Percentiles rank a stretch among this genome's conserved stretches.
Conservation (phyloP, 352 stramenopile genomes). For the Globisporangium abappressorium region DNA sequence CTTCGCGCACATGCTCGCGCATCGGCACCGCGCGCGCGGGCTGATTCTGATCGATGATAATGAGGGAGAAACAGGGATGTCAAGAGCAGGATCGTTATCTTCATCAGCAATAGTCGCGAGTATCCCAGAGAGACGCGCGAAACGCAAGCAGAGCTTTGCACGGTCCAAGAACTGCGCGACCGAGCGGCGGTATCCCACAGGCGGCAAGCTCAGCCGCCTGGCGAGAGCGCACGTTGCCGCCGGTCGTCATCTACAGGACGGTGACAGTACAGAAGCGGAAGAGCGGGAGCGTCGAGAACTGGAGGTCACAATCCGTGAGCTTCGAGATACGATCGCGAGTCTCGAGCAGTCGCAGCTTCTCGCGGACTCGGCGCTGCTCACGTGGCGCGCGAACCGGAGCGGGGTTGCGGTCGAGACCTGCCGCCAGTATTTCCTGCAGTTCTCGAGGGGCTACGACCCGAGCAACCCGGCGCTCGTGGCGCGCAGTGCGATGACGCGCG, state of each 20-base stretch:
- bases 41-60: not conserved
- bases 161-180: constrained; percentile 32
- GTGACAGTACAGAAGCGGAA: constrained; percentile 1
- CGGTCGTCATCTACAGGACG: not conserved
- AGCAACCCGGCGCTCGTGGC: constrained; percentile 8
- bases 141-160: constrained; percentile 2
- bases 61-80: not conserved
- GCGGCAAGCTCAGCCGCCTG: not conserved
- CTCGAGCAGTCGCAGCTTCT: constrained; percentile 38
- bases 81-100: not conserved
- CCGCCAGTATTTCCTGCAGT: constrained; percentile 46
- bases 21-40: constrained; percentile 22
- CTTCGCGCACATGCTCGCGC: constrained; percentile 38
- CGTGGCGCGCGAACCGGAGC: constrained; percentile 41
- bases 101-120: not conserved
- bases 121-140: not conserved
- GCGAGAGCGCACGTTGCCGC: not conserved
- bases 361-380: constrained; percentile 31
- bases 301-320: constrained; percentile 18
- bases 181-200: constrained; percentile 15
- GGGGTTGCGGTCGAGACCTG: constrained; percentile 37
- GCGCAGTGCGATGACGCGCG: constrained; percentile 4
- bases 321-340: constrained; percentile 35
- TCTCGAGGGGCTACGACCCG: constrained; percentile 39
- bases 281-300: constrained; percentile 17